Evolutionary conservation across 345 rosid genomes (phyloP), one percentile per base, ranked within the genome.

Genomic region (Euphorbia tirucalli): DNA sequence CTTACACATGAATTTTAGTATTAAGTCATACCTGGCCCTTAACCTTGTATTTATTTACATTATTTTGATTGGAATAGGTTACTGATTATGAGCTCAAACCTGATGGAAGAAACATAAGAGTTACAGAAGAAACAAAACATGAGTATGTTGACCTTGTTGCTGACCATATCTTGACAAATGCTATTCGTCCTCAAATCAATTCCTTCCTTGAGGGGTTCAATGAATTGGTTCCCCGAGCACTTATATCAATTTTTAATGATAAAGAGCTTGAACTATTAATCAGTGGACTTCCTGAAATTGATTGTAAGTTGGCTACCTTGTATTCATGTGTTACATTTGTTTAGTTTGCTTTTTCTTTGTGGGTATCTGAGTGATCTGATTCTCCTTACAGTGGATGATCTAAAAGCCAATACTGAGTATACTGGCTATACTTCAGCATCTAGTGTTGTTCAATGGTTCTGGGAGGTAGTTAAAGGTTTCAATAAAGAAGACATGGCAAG

Each of bases 211-310:
- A 89, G 39, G 98, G 98, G 68, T 94, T 92, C 78, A 78, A 66
- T 68, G 98, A 94, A 72, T 78, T 94, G 85, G 86, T 92, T 28
- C 89, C 92, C 3, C 81, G 87, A 62, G 92, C 92, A 35, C 96
- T 94, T 28, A 90, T 94, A 71, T 90, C 97, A 66, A 88, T 92
- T 58, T 94, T 94, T 65, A 90, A 94, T 63, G 98, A 94, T 72
- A 94, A 94, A 84, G 98, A 94, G 91, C 95, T 94, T n/a, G 98
- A 94, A 87, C 93, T 94, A 14, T 90, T 94, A 50, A 94, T 94
- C 73, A 94, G 98, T n/a, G 98, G 98, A 35, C 91, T 94, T 78
- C 98, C 98, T n/a, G 98, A 94, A 83, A 94, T 94, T 81, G 97
- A 94, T 74, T 81, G 98, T 94, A 78, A 92, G 98, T 82, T 82